Percentiles rank a stretch among this genome's conserved stretches.
Conservation (phyloP, 1,284 basidiomycete genomes). For the Ceratobasidium sp. region DNA sequence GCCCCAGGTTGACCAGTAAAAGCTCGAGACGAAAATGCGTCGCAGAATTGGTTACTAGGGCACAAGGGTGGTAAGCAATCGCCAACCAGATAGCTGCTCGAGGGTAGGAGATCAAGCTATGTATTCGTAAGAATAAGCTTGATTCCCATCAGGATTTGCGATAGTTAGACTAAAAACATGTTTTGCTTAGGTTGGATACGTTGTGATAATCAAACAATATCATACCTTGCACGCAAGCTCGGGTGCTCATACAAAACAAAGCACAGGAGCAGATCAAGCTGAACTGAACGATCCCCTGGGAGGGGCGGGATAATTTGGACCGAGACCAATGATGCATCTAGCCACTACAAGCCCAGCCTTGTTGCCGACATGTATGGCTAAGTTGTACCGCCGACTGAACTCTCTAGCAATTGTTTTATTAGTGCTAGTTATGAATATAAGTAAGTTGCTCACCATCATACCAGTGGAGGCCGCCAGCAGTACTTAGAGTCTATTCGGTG, state of each 20-base stretch:
- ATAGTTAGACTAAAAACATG: not conserved
- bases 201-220: not conserved
- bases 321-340: not conserved
- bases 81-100: too few species aligned
- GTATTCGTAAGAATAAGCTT: conserved; percentile 50
- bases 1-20: not conserved
- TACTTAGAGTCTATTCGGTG: conserved; percentile 55
- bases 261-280: conserved; percentile 32
- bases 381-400: conserved; percentile 48
- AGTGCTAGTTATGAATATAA: too few species aligned
- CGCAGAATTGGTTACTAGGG: not conserved
- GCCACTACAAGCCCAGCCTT: not conserved
- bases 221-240: conserved; percentile 45
- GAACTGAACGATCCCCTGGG: conserved; percentile 44
- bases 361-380: conserved; percentile 45
- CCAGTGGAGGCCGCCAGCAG: conserved; percentile 20
- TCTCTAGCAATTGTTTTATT: not conserved
- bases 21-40: not conserved
- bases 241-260: too few species aligned
- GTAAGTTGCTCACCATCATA: conserved; percentile 47
- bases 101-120: not conserved
- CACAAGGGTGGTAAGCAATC: too few species aligned
- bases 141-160: conserved; percentile 49
- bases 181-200: not conserved
- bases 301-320: conserved; percentile 30